phyloP scores from a whole-genome alignment of 2,329 filamentous ascomycete species.

The Trichoderma breve region DNA sequence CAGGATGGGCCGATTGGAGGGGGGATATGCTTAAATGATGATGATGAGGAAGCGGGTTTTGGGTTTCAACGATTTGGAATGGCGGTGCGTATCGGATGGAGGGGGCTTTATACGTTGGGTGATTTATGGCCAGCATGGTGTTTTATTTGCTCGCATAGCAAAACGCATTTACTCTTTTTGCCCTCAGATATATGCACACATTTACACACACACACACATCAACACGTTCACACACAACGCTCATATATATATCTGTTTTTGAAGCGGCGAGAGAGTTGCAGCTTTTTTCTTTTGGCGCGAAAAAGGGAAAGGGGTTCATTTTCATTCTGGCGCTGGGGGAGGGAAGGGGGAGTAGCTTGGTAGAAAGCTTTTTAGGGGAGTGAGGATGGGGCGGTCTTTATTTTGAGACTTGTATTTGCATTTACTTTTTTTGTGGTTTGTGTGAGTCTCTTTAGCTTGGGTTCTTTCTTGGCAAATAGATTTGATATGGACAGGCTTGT shows the following conservation, averaged over 20 bases:
- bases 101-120: not conserved
- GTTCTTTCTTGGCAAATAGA: not conserved
- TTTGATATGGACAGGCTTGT: not conserved
- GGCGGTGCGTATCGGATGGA: not conserved
- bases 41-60: not conserved
- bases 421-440: not conserved
- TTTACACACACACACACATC: not conserved
- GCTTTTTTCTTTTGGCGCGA: not conserved
- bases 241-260: not conserved
- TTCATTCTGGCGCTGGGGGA: slow-evolving; percentile 4
- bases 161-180: not conserved
- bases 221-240: not conserved
- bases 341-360: not conserved
- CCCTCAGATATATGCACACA: not conserved
- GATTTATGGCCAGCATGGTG: not conserved
- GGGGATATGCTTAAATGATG: not conserved
- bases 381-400: not conserved
- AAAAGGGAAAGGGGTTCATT: not conserved
- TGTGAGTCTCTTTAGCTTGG: not conserved
- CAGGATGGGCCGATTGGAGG: not conserved
- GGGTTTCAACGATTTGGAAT: not conserved
- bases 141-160: not conserved
- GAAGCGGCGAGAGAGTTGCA: not conserved
- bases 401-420: not conserved
- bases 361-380: not conserved